Evolutionary conservation across 2,329 filamentous ascomycete species (phyloP).

Genomic region (Colletotrichum lentis): DNA sequence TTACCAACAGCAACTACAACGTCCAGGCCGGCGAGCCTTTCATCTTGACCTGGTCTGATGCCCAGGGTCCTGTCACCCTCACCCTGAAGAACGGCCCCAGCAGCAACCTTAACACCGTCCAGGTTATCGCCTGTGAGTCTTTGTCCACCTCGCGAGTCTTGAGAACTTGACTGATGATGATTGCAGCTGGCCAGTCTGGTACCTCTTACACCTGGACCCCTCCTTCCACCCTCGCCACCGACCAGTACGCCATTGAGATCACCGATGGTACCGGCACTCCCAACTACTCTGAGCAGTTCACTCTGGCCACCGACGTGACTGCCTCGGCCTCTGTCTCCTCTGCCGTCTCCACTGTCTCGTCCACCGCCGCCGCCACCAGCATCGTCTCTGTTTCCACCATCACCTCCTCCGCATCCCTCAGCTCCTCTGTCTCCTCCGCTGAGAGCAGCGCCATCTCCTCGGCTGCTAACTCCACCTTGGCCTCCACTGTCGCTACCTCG

Average conservation of each 20-base stretch:
- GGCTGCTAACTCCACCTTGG: conserved; percentile 33
- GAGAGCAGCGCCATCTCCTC: conserved; percentile 32
- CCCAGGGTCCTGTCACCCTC: conserved; percentile 53
- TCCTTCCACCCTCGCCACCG: conserved; percentile 47
- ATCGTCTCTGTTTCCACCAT: conserved; percentile 33
- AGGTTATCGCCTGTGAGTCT: conserved; percentile 50
- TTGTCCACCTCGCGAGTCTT: not conserved
- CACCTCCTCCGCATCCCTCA: conserved; percentile 32
- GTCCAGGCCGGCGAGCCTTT: conserved; percentile 53
- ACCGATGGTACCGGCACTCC: conserved; percentile 46
- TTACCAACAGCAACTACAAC: conserved; percentile 49
- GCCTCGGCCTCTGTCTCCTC: conserved; percentile 33
- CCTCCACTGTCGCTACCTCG: conserved; percentile 35
- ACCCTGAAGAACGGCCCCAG: conserved; percentile 51
- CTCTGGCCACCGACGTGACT: conserved; percentile 42
- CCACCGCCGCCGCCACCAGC: conserved; percentile 26
- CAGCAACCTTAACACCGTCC: conserved; percentile 48
- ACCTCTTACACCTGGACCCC: conserved; percentile 52
- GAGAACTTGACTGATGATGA: not conserved
- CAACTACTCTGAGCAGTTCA: conserved; percentile 58
- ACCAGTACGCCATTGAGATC: conserved; percentile 58
- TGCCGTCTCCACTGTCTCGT: conserved; percentile 34
- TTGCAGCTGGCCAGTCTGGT: conserved; percentile 47
- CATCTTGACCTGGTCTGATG: conserved; percentile 54
- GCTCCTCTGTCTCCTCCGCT: conserved; percentile 28